Conservation (phyloP, 441 rosid species). For the Brassica balearica region DNA sequence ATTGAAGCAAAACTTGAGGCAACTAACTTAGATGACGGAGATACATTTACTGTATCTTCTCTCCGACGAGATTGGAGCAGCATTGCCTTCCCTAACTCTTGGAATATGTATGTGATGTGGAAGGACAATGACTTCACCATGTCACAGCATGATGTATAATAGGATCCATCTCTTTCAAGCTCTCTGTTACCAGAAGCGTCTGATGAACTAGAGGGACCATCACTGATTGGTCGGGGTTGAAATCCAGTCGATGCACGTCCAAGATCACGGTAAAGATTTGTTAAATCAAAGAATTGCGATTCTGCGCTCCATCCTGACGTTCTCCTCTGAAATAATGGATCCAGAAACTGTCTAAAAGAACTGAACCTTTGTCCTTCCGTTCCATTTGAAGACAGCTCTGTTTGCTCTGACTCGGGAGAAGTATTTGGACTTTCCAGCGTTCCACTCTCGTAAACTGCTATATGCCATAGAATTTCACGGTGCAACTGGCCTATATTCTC, state of each 20-base stretch:
- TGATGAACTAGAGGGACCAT: conserved; percentile 63
- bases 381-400: conserved; percentile 58
- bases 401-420: conserved; percentile 59
- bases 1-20: conserved; percentile 82
- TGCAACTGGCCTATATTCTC: conserved; percentile 86
- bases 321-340: conserved; percentile 93
- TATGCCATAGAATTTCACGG: conserved; percentile 93
- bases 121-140: conserved; percentile 88
- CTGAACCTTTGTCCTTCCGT: conserved; percentile 84
- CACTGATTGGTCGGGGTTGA: conserved; percentile 69
- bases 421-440: conserved; percentile 70
- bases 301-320: conserved; percentile 89
- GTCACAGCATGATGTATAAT: conserved; percentile 92
- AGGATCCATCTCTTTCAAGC: conserved; percentile 74
- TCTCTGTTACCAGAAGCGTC: conserved; percentile 67
- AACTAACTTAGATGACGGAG: conserved; percentile 91
- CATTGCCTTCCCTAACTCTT: conserved; percentile 98
- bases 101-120: conserved; percentile 93
- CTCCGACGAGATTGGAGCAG: conserved; percentile 95
- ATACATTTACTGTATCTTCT: conserved; percentile 84
- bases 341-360: conserved; percentile 95
- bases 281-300: conserved; percentile 95
- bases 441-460: conserved; percentile 86
- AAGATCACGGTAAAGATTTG: conserved; percentile 91
- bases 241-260: conserved; percentile 84